Evolutionary conservation across 192 early-diverging fungal genomes (phyloP).

Genomic region (Borealophlyctis nickersoniae): DNA sequence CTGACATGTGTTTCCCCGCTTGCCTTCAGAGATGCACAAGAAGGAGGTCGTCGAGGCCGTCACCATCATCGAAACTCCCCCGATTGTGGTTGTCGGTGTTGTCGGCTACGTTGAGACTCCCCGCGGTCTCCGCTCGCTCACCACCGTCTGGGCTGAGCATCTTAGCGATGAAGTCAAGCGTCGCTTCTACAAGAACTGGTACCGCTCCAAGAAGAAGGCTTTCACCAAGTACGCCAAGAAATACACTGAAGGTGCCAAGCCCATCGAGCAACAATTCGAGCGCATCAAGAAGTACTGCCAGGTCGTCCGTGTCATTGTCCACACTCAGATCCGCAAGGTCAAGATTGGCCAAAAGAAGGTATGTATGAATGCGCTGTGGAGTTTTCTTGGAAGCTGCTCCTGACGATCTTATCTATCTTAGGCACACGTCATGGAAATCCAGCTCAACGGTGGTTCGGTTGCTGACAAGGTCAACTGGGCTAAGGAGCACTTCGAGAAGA

Average conservation of each 20-base stretch:
- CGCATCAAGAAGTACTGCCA: slow-evolving; percentile 99
- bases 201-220: slow-evolving; percentile 99
- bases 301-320: slow-evolving; percentile 94
- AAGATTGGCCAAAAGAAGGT: slow-evolving; percentile 95
- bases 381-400: neutral
- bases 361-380: slow-evolving; percentile 2
- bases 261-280: slow-evolving; percentile 88
- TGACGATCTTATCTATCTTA: slow-evolving; percentile 3
- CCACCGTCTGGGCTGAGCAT: slow-evolving; percentile 99
- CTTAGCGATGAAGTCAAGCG: slow-evolving; percentile 95
- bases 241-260: slow-evolving; percentile 80
- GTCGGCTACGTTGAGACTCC: slow-evolving; percentile 99
- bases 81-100: slow-evolving; percentile 96
- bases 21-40: slow-evolving; percentile 88
- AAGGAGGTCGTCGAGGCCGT: slow-evolving; percentile 99
- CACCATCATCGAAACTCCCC: slow-evolving; percentile 96
- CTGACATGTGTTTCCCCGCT: too few relatives aligned
- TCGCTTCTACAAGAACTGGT: slow-evolving; percentile 99
- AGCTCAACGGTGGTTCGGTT: slow-evolving; percentile 96
- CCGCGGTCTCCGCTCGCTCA: slow-evolving; percentile 93
- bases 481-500: slow-evolving; percentile 96
- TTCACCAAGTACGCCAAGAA: slow-evolving; percentile 99
- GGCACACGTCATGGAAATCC: slow-evolving; percentile 99
- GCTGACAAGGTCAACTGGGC: slow-evolving; percentile 98
- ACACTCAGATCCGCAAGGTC: slow-evolving; percentile 96